Evolutionary conservation across 139 green algal genomes (phyloP), one percentile per base, ranked within the genome.

Genomic region (Chlamydomonas urium): DNA sequence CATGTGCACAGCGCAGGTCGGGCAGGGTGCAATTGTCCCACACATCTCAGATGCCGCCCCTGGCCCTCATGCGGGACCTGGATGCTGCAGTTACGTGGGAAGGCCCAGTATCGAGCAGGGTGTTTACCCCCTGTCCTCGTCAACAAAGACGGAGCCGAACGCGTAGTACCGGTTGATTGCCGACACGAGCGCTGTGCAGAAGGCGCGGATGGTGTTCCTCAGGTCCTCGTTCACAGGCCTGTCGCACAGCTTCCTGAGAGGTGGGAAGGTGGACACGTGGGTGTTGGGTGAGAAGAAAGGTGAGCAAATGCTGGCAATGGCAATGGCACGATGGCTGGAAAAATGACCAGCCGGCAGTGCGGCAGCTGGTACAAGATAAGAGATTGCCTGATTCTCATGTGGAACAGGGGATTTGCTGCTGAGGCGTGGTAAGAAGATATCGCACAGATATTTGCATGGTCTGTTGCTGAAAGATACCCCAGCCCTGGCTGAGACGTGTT

Each of bases 111-210:
- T n/a, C n/a, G n/a, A n/a, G 42, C 42, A 8, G 14, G 42, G 10
- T 50, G 42, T 14, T 50, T 67, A 67, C 14, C 60, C 60, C 17
- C 60, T 42, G 14, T 67, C 63, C 4, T 93, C 89, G 45, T 96
- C 90, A 10, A 87, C 83, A 66, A 94, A 96, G n/a, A 87, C 84
- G 10, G 81, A 90, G 4, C 90, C 90, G 79, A 96, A 96, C 0
- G 90, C 87, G 58, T 96, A 96, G 83, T 94, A 90, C 59, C 88
- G 88, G 80, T 95, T 95, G 56, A 96, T 77, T 0, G 90, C 83
- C 21, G 72, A 60, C 28, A 90, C 86, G 2, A 93, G 75, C 19
- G 76, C 76, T 42, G 83, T 82, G 79, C 90, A 95, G 76, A 90
- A 91, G 21, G 79, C 75, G 31, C 79, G 77, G 63, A 96, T 88